Percentiles rank a stretch among this genome's conserved stretches.
Conservation (phyloP, 176 grass and related monocot species). For the Eremochloa ophiuroides region DNA sequence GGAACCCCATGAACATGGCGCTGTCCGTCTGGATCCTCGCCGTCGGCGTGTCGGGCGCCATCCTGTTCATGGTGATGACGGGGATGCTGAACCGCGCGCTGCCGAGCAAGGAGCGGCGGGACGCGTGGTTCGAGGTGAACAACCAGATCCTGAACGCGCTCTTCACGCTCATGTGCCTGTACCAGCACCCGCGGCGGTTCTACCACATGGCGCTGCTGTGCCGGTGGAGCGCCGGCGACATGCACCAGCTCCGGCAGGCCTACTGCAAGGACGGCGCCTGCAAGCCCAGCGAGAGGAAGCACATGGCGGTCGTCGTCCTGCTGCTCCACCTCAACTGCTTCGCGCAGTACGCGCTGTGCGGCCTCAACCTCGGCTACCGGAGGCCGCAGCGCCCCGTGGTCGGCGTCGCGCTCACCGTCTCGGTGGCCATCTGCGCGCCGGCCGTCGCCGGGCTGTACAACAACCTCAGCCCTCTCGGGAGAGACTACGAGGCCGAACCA, state of each 20-base stretch:
- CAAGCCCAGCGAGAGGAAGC: slow-evolving; percentile 77
- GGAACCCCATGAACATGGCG: slow-evolving; percentile 64
- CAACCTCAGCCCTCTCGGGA: slow-evolving; percentile 66
- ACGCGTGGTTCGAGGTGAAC: slow-evolving; percentile 70
- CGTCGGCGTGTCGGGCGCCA: slow-evolving; percentile 62
- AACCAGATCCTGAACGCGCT: slow-evolving; percentile 80
- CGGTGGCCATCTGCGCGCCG: slow-evolving; percentile 46
- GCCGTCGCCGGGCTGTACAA: slow-evolving; percentile 65
- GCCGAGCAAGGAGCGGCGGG: slow-evolving; percentile 32
- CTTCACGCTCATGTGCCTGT: slow-evolving; percentile 76
- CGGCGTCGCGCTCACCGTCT: slow-evolving; percentile 59
- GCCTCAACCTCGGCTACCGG: slow-evolving; percentile 55
- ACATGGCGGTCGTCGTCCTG: slow-evolving; percentile 57
- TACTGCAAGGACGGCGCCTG: slow-evolving; percentile 61
- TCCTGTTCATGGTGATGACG: slow-evolving; percentile 83
- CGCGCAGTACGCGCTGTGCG: slow-evolving; percentile 68
- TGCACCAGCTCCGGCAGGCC: slow-evolving; percentile 38
- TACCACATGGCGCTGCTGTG: slow-evolving; percentile 53
- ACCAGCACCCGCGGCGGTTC: slow-evolving; percentile 59
- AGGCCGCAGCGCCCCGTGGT: slow-evolving; percentile 40
- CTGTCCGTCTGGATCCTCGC: slow-evolving; percentile 48
- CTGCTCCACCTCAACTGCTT: slow-evolving; percentile 79
- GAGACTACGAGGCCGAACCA: slow-evolving; percentile 52
- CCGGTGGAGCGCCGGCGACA: slow-evolving; percentile 47
- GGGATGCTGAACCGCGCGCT: slow-evolving; percentile 62